phyloP scores from a whole-genome alignment of 73 alveolate genomes.

The Strombidium stylifer region DNA sequence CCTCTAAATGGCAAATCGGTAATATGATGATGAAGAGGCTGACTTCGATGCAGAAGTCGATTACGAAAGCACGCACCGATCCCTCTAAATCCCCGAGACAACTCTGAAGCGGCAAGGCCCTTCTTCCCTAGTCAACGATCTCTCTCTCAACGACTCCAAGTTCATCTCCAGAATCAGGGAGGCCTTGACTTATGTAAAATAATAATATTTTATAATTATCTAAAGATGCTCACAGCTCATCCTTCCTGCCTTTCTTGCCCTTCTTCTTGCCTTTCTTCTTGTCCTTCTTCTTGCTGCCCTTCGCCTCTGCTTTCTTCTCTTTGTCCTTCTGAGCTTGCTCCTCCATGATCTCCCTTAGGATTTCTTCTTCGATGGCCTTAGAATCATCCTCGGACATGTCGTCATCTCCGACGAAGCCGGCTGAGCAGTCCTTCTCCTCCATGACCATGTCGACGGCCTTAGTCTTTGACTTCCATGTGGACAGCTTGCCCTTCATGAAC shows the following conservation, averaged over 20 bases:
- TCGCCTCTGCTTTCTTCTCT: neutral
- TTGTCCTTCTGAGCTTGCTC: neutral
- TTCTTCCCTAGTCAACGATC: no score
- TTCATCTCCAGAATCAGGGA: slow-evolving; percentile 21
- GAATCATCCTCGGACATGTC: neutral
- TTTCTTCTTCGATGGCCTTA: slow-evolving; percentile 16
- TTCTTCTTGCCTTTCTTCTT: slow-evolving; percentile 5
- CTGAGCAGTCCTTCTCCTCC: slow-evolving; percentile 27
- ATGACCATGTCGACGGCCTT: slow-evolving; percentile 14
- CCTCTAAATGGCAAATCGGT: no score
- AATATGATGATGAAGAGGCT: no score
- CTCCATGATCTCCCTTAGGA: slow-evolving; percentile 10
- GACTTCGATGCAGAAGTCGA: no score
- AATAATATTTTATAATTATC: neutral
- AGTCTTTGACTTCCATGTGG: slow-evolving; percentile 12
- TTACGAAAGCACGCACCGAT: no score
- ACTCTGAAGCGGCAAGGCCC: no score
- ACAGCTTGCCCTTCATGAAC: slow-evolving; percentile 31
- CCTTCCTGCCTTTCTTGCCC: slow-evolving; percentile 1
- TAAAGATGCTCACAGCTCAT: slow-evolving; percentile 4
- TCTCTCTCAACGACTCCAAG: no score
- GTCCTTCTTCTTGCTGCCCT: slow-evolving; percentile 9
- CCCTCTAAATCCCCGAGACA: no score
- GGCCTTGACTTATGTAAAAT: neutral
- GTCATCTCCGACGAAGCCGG: slow-evolving; percentile 8